Evolutionary conservation across 148 eudicot species (phyloP).

Genomic region (Gaultheria prostrata): DNA sequence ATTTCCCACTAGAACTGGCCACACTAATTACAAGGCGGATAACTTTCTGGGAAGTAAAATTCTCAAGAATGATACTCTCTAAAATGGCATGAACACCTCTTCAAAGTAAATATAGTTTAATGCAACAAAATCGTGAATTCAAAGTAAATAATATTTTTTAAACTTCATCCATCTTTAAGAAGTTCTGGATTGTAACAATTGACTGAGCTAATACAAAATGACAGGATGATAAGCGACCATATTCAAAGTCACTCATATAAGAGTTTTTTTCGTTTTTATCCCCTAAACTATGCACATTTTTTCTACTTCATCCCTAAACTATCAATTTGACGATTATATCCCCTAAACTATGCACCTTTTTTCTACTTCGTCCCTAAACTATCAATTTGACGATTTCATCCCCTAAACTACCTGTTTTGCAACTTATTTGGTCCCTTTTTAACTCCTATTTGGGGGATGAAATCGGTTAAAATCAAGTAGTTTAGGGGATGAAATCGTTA

Average conservation of each 20-base stretch:
- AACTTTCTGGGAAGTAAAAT: background rate
- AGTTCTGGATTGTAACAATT: background rate
- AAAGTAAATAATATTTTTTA: background rate
- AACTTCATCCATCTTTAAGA: conserved; percentile 3
- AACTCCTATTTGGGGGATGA: too few species aligned
- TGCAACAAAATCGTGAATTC: background rate
- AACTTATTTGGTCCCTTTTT: too few species aligned
- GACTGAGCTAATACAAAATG: background rate
- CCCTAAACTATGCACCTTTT: too few species aligned
- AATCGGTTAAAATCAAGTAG: too few species aligned
- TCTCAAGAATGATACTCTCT: background rate
- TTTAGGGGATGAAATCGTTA: too few species aligned
- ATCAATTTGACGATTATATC: too few species aligned
- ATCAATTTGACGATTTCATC: too few species aligned
- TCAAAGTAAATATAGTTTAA: background rate
- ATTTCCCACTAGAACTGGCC: background rate
- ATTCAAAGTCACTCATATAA: background rate
- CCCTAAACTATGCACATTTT: too few species aligned
- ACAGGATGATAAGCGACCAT: background rate
- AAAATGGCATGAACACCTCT: background rate
- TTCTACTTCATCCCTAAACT: too few species aligned
- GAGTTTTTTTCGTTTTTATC: too few species aligned
- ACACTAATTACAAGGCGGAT: background rate
- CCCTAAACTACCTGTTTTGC: too few species aligned
- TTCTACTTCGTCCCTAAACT: too few species aligned